phyloP scores from a whole-genome alignment of 2,329 filamentous ascomycete species.

The Catunica adiposa region DNA sequence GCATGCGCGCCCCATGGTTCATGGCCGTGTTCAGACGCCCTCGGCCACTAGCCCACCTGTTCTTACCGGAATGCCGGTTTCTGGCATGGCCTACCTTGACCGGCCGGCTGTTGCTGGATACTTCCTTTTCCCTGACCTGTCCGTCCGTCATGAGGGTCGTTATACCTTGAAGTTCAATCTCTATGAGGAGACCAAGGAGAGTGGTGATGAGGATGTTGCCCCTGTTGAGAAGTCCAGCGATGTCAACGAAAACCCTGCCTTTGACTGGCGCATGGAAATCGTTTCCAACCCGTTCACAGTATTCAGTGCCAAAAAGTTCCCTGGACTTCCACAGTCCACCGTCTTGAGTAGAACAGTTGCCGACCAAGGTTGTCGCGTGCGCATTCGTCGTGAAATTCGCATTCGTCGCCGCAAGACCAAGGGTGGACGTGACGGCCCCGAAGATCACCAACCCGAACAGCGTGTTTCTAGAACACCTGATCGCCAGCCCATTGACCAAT shows the following conservation, averaged over 20 bases:
- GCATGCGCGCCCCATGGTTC: slow-evolving; percentile 65
- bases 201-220: slow-evolving; percentile 55
- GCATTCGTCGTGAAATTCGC: slow-evolving; percentile 83
- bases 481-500: slow-evolving; percentile 14
- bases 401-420: slow-evolving; percentile 76
- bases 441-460: slow-evolving; percentile 34
- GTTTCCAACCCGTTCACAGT: slow-evolving; percentile 78
- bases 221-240: slow-evolving; percentile 22
- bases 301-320: slow-evolving; percentile 96
- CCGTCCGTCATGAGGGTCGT: slow-evolving; percentile 84
- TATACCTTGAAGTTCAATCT: slow-evolving; percentile 86
- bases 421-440: slow-evolving; percentile 34
- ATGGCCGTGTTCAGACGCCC: slow-evolving; percentile 53
- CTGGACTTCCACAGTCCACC: slow-evolving; percentile 80
- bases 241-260: slow-evolving; percentile 33
- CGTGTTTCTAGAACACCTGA: slow-evolving; percentile 23
- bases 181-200: slow-evolving; percentile 83
- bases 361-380: slow-evolving; percentile 90
- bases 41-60: slow-evolving; percentile 63
- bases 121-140: slow-evolving; percentile 94
- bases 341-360: slow-evolving; percentile 76
- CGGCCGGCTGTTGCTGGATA: slow-evolving; percentile 68
- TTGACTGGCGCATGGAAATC: slow-evolving; percentile 78
- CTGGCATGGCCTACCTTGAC: slow-evolving; percentile 90
- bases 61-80: slow-evolving; percentile 83